phyloP scores from a whole-genome alignment of 2,329 filamentous ascomycete species.

The Xylaria digitata region DNA sequence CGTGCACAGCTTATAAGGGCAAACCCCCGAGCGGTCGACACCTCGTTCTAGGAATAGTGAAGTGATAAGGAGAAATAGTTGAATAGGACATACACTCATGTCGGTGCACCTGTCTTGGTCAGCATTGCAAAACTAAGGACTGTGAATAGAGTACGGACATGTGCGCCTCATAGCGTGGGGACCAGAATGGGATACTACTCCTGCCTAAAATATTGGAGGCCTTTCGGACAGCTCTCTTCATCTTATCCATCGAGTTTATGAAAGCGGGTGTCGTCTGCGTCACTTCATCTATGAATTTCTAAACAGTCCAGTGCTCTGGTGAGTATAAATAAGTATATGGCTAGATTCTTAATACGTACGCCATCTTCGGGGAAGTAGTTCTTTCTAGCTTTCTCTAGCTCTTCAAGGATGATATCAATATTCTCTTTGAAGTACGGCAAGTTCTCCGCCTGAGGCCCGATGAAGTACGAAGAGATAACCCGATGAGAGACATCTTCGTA shows the following conservation, averaged over 20 bases:
- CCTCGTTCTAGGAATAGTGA: not conserved
- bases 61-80: not conserved
- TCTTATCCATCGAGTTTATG: constrained; percentile 48
- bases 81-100: constrained; percentile 44
- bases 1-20: not conserved
- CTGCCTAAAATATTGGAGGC: constrained; percentile 55
- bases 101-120: constrained; percentile 49
- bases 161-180: constrained; percentile 59
- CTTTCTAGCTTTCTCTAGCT: constrained; percentile 49
- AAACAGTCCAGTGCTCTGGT: not conserved
- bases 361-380: constrained; percentile 54
- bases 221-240: constrained; percentile 52
- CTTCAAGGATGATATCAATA: constrained; percentile 55
- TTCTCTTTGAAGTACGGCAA: constrained; percentile 54
- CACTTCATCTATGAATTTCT: constrained; percentile 53
- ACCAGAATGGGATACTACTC: constrained; percentile 60
- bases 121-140: not conserved
- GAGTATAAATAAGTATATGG: not conserved
- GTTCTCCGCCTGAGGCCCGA: constrained; percentile 58
- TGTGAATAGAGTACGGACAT: constrained; percentile 51
- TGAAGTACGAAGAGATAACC: constrained; percentile 56
- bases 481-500: constrained; percentile 46
- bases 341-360: constrained; percentile 40
- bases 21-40: not conserved
- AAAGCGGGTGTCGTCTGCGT: constrained; percentile 53